A percentile compares a stretch with the other conserved stretches of the same genome.
Conservation (phyloP, 2,329 filamentous ascomycete species). For the Gnomoniopsis sp. region DNA sequence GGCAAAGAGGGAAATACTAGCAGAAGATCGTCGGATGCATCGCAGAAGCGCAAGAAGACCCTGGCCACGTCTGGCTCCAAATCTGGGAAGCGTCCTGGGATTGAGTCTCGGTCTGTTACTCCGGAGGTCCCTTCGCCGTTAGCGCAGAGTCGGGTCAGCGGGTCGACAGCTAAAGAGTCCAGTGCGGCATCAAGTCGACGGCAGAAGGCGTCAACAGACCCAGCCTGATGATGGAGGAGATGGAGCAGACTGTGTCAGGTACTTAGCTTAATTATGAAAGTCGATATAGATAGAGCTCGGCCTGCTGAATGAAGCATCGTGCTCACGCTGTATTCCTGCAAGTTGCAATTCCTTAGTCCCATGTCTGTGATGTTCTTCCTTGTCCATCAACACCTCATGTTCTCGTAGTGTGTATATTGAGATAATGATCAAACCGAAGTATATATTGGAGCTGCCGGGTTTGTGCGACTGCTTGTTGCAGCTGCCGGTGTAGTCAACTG, state of each 20-base stretch:
- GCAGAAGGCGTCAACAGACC: constrained; percentile 11
- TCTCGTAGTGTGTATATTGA: no score
- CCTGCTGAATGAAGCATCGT: not conserved
- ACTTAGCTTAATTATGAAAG: not conserved
- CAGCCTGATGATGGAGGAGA: not conserved
- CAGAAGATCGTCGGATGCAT: constrained; percentile 44
- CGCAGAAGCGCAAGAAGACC: constrained; percentile 52
- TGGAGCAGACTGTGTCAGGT: not conserved
- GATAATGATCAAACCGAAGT: no score
- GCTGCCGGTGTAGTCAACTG: not conserved
- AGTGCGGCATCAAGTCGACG: not conserved
- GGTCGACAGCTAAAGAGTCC: constrained; percentile 9
- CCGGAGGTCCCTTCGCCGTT: constrained; percentile 54
- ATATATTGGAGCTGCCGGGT: not conserved
- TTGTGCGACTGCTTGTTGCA: not conserved
- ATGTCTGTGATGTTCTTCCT: no score
- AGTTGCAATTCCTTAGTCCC: no score
- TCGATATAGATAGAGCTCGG: not conserved
- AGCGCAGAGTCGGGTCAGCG: constrained; percentile 38
- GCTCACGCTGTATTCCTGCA: no score
- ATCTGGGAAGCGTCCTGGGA: constrained; percentile 38
- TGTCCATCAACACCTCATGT: no score
- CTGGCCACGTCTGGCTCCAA: constrained; percentile 28
- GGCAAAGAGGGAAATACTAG: constrained; percentile 35
- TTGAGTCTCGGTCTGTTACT: constrained; percentile 51